phyloP scores from a whole-genome alignment of 2,329 filamentous ascomycete genomes.

The Colletotrichum costaricense region DNA sequence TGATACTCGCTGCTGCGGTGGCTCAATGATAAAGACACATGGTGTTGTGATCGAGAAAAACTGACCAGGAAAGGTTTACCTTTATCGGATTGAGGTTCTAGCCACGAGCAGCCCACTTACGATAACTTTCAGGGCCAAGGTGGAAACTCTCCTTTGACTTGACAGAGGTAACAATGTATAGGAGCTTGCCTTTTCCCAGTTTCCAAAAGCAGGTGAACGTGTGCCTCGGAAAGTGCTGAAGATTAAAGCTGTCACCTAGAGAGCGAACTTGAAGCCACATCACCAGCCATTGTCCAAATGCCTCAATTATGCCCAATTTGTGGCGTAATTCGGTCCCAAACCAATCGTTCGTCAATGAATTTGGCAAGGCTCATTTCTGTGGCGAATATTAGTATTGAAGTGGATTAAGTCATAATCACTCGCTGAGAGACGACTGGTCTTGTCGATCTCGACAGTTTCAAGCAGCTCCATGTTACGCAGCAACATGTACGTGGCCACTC shows the following conservation, averaged over 20 bases:
- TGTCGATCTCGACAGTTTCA: neutral
- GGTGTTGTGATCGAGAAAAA: no score
- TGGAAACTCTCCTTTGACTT: no score
- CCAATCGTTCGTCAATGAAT: neutral
- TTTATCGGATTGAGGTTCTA: no score
- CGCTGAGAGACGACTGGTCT: neutral
- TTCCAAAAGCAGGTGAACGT: neutral
- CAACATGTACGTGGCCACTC: neutral
- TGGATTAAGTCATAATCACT: neutral
- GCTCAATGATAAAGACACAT: no score
- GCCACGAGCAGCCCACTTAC: no score
- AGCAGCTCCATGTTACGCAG: neutral
- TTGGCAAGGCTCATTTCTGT: neutral
- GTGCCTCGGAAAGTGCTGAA: neutral
- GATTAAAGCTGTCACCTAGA: neutral
- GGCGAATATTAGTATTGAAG: neutral
- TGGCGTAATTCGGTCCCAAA: neutral
- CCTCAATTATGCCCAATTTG: neutral
- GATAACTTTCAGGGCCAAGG: no score
- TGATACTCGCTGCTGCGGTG: no score
- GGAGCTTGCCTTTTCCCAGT: neutral
- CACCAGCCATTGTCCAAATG: neutral
- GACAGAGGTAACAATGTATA: neutral
- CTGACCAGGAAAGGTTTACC: no score
- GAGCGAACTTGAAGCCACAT: neutral